Evolutionary conservation across 352 stramenopile species (phyloP).

Genomic region (Globisporangium takayamanum): DNA sequence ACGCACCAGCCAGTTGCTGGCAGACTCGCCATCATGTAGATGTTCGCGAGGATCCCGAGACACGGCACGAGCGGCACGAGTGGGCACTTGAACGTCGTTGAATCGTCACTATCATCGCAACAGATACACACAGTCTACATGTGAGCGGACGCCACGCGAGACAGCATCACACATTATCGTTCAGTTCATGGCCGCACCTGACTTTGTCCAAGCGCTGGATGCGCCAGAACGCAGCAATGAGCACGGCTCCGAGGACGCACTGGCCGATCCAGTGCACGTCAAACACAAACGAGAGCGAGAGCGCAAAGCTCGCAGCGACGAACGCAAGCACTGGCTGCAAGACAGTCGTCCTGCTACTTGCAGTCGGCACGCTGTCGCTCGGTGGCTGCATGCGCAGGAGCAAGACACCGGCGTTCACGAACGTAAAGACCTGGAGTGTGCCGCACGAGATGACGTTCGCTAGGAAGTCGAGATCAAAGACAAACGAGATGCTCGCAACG

Average conservation of each 20-base stretch:
- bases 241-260: slow-evolving; percentile 20
- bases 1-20: slow-evolving; percentile 46
- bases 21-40: slow-evolving; percentile 63
- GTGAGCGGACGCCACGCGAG: not conserved
- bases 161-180: not conserved
- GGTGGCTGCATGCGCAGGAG: slow-evolving; percentile 62
- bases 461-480: slow-evolving; percentile 88
- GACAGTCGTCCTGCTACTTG: slow-evolving; percentile 17
- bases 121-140: not conserved
- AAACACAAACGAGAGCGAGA: slow-evolving; percentile 66
- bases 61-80: slow-evolving; percentile 52
- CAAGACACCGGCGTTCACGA: slow-evolving; percentile 89
- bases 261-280: slow-evolving; percentile 51
- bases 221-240: slow-evolving; percentile 36
- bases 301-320: slow-evolving; percentile 43
- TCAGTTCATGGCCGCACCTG: slow-evolving; percentile 23
- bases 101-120: slow-evolving; percentile 10
- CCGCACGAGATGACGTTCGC: slow-evolving; percentile 90
- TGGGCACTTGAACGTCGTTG: slow-evolving; percentile 52
- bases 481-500: slow-evolving; percentile 73
- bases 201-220: slow-evolving; percentile 58
- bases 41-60: slow-evolving; percentile 54
- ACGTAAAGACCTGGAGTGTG: slow-evolving; percentile 91
- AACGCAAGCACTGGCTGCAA: slow-evolving; percentile 50
- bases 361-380: slow-evolving; percentile 4